Percentiles rank a stretch among this genome's conserved stretches.
Conservation (phyloP, 805 yeast species). For the Zygosaccharomyces bailii region DNA sequence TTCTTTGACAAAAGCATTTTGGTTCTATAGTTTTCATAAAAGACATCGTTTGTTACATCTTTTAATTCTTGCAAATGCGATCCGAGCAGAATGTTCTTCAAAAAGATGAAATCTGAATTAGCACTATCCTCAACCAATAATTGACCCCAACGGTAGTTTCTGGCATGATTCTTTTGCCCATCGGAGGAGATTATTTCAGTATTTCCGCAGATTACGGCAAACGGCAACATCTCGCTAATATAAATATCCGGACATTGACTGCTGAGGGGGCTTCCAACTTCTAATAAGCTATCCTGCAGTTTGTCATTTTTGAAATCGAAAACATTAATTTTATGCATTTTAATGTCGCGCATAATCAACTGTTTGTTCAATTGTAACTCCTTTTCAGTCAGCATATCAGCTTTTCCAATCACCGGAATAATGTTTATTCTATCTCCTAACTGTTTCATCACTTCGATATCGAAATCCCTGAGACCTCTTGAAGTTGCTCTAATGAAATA, state of each 20-base stretch:
- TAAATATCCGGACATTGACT: constrained; percentile 27
- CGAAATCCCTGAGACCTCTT: constrained; percentile 45
- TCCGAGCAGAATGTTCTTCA: constrained; percentile 69
- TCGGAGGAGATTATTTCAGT: constrained; percentile 27
- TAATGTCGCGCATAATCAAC: constrained; percentile 54
- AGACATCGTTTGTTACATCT: constrained; percentile 68
- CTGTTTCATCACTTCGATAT: constrained; percentile 64
- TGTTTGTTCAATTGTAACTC: constrained; percentile 57
- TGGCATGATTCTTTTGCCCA: constrained; percentile 42
- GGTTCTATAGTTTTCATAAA: constrained; percentile 80
- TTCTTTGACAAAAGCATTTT: constrained; percentile 50
- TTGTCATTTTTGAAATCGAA: constrained; percentile 71
- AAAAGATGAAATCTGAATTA: constrained; percentile 63
- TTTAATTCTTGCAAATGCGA: constrained; percentile 81
- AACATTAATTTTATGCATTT: constrained; percentile 54
- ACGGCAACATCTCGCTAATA: constrained; percentile 53
- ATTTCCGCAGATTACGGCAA: constrained; percentile 63
- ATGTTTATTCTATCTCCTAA: constrained; percentile 74
- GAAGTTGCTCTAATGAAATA: constrained; percentile 69
- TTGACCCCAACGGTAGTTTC: constrained; percentile 68
- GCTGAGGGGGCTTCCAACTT: constrained; percentile 28
- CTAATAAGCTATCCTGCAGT: constrained; percentile 23
- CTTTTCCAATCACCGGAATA: constrained; percentile 76
- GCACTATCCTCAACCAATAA: constrained; percentile 54
- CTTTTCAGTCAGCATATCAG: constrained; percentile 69